Percentiles rank a stretch among this genome's conserved stretches.
Evolutionary conservation across 495 filamentous ascomycete species (phyloP).

Genomic region (Pyronema omphalodes): DNA sequence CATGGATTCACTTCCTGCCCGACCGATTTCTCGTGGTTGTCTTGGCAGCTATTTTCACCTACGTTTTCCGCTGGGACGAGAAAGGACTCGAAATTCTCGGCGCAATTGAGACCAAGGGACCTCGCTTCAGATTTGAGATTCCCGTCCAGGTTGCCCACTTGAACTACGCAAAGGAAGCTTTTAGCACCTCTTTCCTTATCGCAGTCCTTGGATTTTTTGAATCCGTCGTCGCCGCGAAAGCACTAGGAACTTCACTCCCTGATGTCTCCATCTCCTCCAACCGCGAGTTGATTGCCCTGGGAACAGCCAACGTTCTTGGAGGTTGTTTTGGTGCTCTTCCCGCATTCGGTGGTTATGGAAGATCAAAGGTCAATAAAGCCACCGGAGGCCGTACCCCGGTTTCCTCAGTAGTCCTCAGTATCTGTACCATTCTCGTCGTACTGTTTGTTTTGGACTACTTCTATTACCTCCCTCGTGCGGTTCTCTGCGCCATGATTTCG

Average conservation of each 20-base stretch:
- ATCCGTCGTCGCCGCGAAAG: constrained; percentile 92
- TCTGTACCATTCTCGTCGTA: constrained; percentile 65
- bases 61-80: constrained; percentile 60
- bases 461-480: constrained; percentile 61
- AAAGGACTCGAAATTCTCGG: constrained; percentile 71
- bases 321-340: constrained; percentile 80
- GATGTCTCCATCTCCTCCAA: constrained; percentile 61
- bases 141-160: constrained; percentile 61
- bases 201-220: constrained; percentile 95
- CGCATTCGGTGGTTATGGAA: constrained; percentile 88
- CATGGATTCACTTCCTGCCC: constrained; percentile 70
- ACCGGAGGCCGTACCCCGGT: constrained; percentile 88
- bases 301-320: constrained; percentile 76
- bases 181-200: constrained; percentile 85
- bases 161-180: constrained; percentile 63
- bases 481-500: constrained; percentile 83
- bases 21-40: constrained; percentile 87
- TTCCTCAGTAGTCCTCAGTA: constrained; percentile 64
- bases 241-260: constrained; percentile 41
- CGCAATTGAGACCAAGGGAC: constrained; percentile 49
- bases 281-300: constrained; percentile 82
- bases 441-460: constrained; percentile 74
- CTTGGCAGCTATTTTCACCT: constrained; percentile 62
- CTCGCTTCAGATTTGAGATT: constrained; percentile 62
- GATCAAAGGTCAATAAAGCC: constrained; percentile 83